These are phyloP conservation scores for Rhynchospora tenuis DNA, from an alignment of 176 grass and related monocot species.

Conservation along the genomic window DNA sequence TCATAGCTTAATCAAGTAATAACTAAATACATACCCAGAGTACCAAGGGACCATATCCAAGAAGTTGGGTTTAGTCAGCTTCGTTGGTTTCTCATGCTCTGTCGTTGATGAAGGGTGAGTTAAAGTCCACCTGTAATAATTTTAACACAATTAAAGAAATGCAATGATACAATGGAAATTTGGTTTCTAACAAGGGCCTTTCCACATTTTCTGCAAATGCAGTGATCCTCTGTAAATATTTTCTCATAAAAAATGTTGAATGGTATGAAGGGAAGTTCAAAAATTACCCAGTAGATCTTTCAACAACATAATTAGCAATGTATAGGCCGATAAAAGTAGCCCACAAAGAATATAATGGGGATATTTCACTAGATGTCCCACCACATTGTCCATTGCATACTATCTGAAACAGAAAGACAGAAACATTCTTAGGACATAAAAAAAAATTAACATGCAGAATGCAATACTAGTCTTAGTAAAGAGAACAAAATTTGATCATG, in stretches of 20 bases:
- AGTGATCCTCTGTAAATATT: background rate
- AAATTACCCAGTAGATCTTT: constrained; percentile 80
- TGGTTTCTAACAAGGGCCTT: background rate
- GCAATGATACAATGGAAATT: background rate
- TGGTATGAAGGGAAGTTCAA: background rate
- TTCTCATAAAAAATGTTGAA: background rate
- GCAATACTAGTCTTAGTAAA: background rate
- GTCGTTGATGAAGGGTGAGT: constrained; percentile 55
- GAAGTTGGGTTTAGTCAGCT: constrained; percentile 90
- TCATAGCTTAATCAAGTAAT: background rate
- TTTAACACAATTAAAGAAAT: background rate
- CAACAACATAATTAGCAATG: constrained; percentile 91
- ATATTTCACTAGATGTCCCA: constrained; percentile 87
- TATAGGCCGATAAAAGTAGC: constrained; percentile 90
- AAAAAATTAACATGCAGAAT: background rate
- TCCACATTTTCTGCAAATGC: background rate
- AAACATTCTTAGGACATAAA: background rate
- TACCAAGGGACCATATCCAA: constrained; percentile 99
- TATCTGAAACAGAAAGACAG: constrained; percentile 41
- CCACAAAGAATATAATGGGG: constrained; percentile 87
- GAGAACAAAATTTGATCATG: background rate
- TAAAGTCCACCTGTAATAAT: constrained; percentile 62
- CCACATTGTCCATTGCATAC: constrained; percentile 92
- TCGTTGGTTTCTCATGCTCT: constrained; percentile 68
- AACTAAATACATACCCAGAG: constrained; percentile 59